Evolutionary conservation across 306 rosid species (phyloP).

Genomic region (Begonia loranthoides): DNA sequence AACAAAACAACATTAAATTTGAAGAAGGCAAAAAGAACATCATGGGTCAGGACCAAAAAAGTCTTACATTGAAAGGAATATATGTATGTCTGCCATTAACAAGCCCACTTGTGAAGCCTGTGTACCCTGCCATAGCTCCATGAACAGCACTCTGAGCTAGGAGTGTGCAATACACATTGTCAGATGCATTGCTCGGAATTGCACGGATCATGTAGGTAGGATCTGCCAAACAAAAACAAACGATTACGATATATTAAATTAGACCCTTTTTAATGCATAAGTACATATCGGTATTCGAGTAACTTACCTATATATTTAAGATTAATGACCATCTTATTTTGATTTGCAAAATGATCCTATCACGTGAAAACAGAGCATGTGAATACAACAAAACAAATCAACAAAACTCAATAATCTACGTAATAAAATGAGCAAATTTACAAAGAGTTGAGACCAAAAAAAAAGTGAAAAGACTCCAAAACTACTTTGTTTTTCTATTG

Average conservation of each 20-base stretch:
- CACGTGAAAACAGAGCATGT: slow-evolving; percentile 6
- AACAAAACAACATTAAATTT: neutral
- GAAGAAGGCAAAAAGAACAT: neutral
- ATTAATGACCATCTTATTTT: slow-evolving; percentile 33
- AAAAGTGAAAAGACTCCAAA: no score
- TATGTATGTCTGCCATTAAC: slow-evolving; percentile 82
- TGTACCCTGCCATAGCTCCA: slow-evolving; percentile 90
- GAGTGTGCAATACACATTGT: slow-evolving; percentile 78
- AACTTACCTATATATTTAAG: slow-evolving; percentile 76
- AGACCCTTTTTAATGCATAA: slow-evolving; percentile 6
- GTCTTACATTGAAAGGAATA: slow-evolving; percentile 66
- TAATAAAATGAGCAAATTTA: no score
- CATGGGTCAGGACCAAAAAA: neutral
- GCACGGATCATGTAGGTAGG: slow-evolving; percentile 96
- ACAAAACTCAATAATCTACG: neutral
- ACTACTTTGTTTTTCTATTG: no score
- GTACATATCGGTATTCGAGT: slow-evolving; percentile 7
- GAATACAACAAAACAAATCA: slow-evolving; percentile 3
- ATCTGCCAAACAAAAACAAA: slow-evolving; percentile 30
- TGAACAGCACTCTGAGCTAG: slow-evolving; percentile 92
- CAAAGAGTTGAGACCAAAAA: no score
- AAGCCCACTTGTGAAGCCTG: slow-evolving; percentile 64
- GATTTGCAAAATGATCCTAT: slow-evolving; percentile 50
- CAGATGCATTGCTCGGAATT: slow-evolving; percentile 80
- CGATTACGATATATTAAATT: neutral